Percentiles rank a stretch among this genome's conserved stretches.
These are phyloP conservation scores for Tilletia horrida DNA, from an alignment of 1,284 basidiomycete genomes.

Conservation along the genomic window DNA sequence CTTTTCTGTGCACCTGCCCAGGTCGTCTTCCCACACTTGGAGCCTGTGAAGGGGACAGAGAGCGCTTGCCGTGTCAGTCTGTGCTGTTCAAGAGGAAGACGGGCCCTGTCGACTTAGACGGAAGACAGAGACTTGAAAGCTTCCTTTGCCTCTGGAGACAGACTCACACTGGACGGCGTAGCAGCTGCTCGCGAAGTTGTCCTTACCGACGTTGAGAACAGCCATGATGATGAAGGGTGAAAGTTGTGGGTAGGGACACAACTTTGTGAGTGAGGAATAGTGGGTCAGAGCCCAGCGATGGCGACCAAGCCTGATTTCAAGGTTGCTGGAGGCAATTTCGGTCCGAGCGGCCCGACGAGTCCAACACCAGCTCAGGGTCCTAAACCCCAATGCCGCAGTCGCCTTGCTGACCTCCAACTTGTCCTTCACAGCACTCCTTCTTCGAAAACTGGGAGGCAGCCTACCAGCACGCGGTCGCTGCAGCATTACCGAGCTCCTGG, in stretches of 20 bases:
- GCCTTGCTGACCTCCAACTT: no score
- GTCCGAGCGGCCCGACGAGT: no score
- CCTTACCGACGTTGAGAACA: neutral
- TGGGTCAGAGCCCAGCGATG: neutral
- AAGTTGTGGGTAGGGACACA: neutral
- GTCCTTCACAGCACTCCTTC: no score
- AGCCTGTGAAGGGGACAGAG: slow-evolving; percentile 22
- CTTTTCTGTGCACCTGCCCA: slow-evolving; percentile 21
- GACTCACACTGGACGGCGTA: slow-evolving; percentile 34
- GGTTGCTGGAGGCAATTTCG: no score
- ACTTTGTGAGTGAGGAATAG: neutral
- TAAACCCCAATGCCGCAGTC: no score
- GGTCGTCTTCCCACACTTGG: slow-evolving; percentile 42
- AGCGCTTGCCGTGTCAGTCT: neutral
- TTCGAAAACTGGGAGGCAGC: no score
- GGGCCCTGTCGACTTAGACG: neutral
- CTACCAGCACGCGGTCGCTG: no score
- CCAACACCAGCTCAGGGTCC: no score
- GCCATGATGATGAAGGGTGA: neutral
- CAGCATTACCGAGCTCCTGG: no score
- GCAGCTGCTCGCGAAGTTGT: slow-evolving; percentile 30
- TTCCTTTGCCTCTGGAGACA: neutral
- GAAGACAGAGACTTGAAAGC: neutral
- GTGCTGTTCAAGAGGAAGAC: neutral
- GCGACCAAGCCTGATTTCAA: no score